A percentile compares a stretch with the other conserved stretches of the same genome.
Conservation (phyloP, 768 basidiomycete genomes). For the Sarcomyxa edulis region DNA sequence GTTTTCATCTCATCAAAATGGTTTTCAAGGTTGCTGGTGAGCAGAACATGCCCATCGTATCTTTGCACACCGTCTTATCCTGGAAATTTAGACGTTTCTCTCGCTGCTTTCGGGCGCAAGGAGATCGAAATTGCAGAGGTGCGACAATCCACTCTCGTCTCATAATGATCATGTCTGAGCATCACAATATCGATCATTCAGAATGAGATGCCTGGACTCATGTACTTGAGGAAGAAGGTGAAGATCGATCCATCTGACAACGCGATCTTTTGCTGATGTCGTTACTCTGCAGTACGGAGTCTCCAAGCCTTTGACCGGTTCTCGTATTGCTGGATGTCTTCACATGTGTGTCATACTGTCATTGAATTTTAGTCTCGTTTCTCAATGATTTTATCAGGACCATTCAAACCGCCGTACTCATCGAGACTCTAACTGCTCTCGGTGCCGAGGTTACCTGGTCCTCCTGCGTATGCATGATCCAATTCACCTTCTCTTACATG, state of each 20-base stretch:
- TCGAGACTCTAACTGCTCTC: conserved; percentile 92
- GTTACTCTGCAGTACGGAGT: conserved; percentile 55
- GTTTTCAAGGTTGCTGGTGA: conserved; percentile 88
- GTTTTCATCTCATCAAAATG: conserved; percentile 39
- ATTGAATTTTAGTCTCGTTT: background rate
- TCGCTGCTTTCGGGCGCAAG: conserved; percentile 99
- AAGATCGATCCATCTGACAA: conserved; percentile 6
- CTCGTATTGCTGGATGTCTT: conserved; percentile 95
- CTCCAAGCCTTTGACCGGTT: conserved; percentile 84
- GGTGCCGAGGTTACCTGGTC: conserved; percentile 99
- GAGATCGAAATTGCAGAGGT: conserved; percentile 99
- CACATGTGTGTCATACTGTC: conserved; percentile 74
- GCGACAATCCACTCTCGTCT: conserved; percentile 15
- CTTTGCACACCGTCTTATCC: too few species aligned
- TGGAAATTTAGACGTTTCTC: conserved; percentile 81
- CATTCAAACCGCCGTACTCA: conserved; percentile 97
- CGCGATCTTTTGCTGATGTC: conserved; percentile 8
- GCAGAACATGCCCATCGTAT: conserved; percentile 12
- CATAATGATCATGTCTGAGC: conserved; percentile 8
- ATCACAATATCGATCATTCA: conserved; percentile 21
- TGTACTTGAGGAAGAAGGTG: conserved; percentile 88
- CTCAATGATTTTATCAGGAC: conserved; percentile 56
- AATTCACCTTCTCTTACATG: background rate
- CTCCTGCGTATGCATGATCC: conserved; percentile 72
- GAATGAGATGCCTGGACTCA: conserved; percentile 95